Evolutionary conservation across 2,329 filamentous ascomycete species (phyloP).

Genomic region (Falciphora oryzae): DNA sequence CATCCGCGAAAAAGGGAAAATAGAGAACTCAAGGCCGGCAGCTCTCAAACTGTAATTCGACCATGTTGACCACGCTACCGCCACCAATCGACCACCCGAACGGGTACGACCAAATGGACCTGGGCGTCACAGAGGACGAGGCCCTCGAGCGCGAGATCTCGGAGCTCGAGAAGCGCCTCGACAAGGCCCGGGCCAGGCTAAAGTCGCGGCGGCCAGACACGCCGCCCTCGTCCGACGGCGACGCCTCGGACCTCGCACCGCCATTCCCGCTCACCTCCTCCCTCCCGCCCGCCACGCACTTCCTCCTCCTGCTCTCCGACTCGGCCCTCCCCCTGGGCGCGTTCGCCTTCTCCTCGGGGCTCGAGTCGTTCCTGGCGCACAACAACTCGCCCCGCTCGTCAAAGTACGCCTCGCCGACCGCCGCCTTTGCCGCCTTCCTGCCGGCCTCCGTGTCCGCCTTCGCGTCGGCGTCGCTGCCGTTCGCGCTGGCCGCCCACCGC

Average conservation of each 20-base stretch:
- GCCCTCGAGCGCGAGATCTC: conserved; percentile 27
- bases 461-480: conserved; percentile 67
- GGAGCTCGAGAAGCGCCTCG: conserved; percentile 46
- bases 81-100: conserved; percentile 10
- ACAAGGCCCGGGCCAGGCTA: conserved; percentile 34
- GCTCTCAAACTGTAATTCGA: not conserved
- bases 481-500: conserved; percentile 63
- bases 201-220: conserved; percentile 25
- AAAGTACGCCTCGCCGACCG: conserved; percentile 18
- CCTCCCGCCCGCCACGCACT: conserved; percentile 43
- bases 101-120: conserved; percentile 26
- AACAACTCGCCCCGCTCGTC: conserved; percentile 14
- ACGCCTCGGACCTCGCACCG: not conserved
- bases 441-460: conserved; percentile 64
- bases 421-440: conserved; percentile 61
- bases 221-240: not conserved
- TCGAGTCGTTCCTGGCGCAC: conserved; percentile 79
- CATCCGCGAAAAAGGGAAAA: too few species aligned
- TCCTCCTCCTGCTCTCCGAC: conserved; percentile 72
- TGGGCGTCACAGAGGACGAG: conserved; percentile 29
- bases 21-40: too few species aligned
- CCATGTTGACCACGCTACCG: not conserved
- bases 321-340: conserved; percentile 76
- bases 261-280: conserved; percentile 9
- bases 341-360: conserved; percentile 79